Evolutionary conservation across 176 grass and related monocot species (phyloP).

Genomic region (Zea luxurians): DNA sequence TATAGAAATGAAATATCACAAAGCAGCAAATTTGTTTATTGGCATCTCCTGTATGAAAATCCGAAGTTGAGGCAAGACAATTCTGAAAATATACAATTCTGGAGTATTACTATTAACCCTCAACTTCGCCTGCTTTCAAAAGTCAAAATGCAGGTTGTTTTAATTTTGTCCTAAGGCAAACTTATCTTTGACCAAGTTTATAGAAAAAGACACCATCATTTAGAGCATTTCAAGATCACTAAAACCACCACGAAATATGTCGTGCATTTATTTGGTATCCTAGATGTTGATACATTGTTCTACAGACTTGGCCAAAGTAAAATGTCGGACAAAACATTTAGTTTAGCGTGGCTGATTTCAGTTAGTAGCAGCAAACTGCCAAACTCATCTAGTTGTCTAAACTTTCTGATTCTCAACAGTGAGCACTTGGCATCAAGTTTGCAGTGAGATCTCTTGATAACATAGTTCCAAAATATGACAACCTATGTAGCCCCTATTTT

Average conservation of each 20-base stretch:
- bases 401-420: neutral
- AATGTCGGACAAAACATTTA: neutral
- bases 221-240: neutral
- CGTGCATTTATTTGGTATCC: neutral
- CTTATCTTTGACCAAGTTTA: neutral
- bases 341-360: neutral
- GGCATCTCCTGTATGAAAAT: neutral
- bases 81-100: neutral
- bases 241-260: neutral
- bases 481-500: neutral
- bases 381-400: neutral
- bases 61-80: neutral
- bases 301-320: neutral
- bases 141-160: neutral
- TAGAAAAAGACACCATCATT: neutral
- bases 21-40: neutral
- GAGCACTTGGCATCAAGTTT: neutral
- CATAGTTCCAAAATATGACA: neutral
- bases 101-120: neutral
- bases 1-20: slow-evolving; percentile 8
- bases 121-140: neutral
- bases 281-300: neutral
- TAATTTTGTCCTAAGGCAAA: neutral
- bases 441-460: neutral
- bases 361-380: neutral